Conservation (phyloP, 192 early-diverging fungal species). For the Backusella circina region DNA sequence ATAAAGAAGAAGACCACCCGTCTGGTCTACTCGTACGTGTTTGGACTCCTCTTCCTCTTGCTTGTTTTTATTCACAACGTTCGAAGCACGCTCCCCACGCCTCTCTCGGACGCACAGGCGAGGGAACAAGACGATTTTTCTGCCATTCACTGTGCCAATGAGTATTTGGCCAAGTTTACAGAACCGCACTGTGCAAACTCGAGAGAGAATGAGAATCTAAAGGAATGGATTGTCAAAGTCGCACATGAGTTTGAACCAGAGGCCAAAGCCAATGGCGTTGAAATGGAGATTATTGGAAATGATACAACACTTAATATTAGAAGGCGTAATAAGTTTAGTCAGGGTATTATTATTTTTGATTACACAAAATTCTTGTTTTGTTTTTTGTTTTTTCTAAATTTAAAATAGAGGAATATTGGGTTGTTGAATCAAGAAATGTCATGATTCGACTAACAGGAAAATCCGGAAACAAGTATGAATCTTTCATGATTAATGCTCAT, state of each 20-base stretch:
- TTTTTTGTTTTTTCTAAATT: not conserved
- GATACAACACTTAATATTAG: conserved; percentile 8
- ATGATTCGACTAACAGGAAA: conserved; percentile 59
- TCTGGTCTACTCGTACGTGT: conserved; percentile 2
- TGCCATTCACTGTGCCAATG: conserved; percentile 32
- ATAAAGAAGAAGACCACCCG: not conserved
- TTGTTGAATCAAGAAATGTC: conserved; percentile 51
- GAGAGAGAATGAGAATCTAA: conserved; percentile 16
- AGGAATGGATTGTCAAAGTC: conserved; percentile 15
- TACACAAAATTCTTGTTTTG: not conserved
- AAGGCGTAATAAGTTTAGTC: conserved; percentile 8
- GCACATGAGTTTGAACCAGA: not conserved
- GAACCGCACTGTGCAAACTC: conserved; percentile 35
- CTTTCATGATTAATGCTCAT: conserved; percentile 65
- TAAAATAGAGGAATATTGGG: conserved; percentile 27
- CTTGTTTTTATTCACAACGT: not conserved
- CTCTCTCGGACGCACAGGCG: conserved; percentile 20
- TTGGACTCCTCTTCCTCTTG: conserved; percentile 7
- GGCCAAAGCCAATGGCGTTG: conserved; percentile 8
- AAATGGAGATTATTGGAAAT: conserved; percentile 23
- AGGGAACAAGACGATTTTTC: conserved; percentile 15
- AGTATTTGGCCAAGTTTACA: conserved; percentile 24
- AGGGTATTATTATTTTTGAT: not conserved
- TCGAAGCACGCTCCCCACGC: conserved; percentile 9
- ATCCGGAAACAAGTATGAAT: conserved; percentile 32